These are phyloP conservation scores for Plenodomus tracheiphilus DNA, from an alignment of 2,329 filamentous ascomycete genomes.

Conservation along the genomic window DNA sequence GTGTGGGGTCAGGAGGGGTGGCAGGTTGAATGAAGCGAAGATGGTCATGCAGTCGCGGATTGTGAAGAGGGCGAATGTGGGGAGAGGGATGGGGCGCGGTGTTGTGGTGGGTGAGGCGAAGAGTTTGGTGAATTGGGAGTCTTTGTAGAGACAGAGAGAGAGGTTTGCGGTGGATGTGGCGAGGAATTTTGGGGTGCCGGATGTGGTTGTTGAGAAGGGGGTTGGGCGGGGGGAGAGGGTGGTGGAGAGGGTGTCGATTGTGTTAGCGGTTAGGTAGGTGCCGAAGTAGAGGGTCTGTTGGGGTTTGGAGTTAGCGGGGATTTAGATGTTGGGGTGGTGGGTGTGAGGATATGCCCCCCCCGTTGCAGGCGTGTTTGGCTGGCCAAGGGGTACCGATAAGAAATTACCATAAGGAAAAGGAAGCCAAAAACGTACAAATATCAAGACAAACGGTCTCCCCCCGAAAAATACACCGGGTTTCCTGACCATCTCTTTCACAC, in stretches of 20 bases:
- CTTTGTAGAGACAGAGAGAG: constrained; percentile 84
- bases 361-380: too few relatives aligned
- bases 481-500: constrained; percentile 59
- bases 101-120: constrained; percentile 64
- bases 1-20: constrained; percentile 72
- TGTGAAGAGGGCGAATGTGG: constrained; percentile 78
- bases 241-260: constrained; percentile 77
- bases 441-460: constrained; percentile 69
- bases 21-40: constrained; percentile 90
- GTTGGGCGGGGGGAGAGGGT: constrained; percentile 55
- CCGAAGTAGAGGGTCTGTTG: constrained; percentile 71
- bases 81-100: constrained; percentile 61
- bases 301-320: neutral
- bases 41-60: constrained; percentile 85
- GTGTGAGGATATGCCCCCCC: too few relatives aligned
- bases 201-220: constrained; percentile 70
- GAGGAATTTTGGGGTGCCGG: constrained; percentile 78
- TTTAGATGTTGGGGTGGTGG: neutral
- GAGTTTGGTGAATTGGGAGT: constrained; percentile 79
- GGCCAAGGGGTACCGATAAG: too few relatives aligned
- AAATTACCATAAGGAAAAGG: neutral
- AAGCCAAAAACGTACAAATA: constrained; percentile 52
- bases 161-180: constrained; percentile 83
- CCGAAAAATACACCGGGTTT: constrained; percentile 65
- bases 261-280: constrained; percentile 88